Percentiles rank a stretch among this genome's conserved stretches.
Evolutionary conservation across 2,329 filamentous ascomycete species (phyloP).

Genomic region (Talaromyces islandicus): DNA sequence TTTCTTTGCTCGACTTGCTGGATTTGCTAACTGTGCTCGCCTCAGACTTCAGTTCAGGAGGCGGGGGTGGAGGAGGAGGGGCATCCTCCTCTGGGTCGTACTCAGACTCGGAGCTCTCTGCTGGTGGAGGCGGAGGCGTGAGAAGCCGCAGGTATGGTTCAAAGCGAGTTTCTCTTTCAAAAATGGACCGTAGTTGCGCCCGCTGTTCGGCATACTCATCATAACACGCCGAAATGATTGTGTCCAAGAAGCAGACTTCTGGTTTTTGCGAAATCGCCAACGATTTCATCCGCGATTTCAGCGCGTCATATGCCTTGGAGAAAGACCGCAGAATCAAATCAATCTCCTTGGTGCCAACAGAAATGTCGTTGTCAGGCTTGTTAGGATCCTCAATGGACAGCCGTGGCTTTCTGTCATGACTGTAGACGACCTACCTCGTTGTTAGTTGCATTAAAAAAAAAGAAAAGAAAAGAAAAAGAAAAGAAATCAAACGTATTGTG

Average conservation of each 20-base stretch:
- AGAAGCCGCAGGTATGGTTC: constrained; percentile 20
- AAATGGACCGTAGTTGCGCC: constrained; percentile 52
- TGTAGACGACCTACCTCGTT: constrained; percentile 6
- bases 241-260: constrained; percentile 52
- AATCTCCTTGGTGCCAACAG: constrained; percentile 74
- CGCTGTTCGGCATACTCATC: constrained; percentile 65
- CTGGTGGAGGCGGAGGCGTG: constrained; percentile 19
- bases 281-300: constrained; percentile 53
- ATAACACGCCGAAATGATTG: constrained; percentile 74
- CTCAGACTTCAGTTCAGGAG: neutral
- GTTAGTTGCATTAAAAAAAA: neutral
- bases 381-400: constrained; percentile 92
- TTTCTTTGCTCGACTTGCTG: neutral
- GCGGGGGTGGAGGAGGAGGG: constrained; percentile 10
- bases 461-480: too few species aligned
- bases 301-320: constrained; percentile 52
- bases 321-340: constrained; percentile 64
- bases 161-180: constrained; percentile 36
- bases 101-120: constrained; percentile 15
- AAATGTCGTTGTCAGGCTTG: constrained; percentile 76
- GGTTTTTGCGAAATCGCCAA: constrained; percentile 16
- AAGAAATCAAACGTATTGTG: too few species aligned
- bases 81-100: constrained; percentile 17
- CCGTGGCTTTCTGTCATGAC: constrained; percentile 39
- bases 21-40: neutral